Conservation (phyloP, 495 filamentous ascomycete genomes). For the Sordaria brevicollis region DNA sequence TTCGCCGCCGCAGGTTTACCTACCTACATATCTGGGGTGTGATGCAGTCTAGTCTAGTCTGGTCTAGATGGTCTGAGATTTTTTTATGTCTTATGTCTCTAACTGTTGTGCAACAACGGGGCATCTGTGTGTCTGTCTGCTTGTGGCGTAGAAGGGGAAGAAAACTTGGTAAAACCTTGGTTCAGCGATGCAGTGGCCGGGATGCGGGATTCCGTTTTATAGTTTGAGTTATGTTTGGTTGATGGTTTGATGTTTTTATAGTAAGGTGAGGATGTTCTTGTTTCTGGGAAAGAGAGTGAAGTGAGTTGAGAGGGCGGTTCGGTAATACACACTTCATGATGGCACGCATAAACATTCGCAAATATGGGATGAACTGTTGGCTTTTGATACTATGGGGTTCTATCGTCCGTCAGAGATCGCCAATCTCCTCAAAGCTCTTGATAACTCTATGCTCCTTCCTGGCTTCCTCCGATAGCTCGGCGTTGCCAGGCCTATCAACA, state of each 20-base stretch:
- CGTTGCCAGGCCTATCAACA: constrained; percentile 55
- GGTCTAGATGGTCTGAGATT: neutral
- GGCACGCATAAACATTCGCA: neutral
- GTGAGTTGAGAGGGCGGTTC: neutral
- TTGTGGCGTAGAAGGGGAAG: neutral
- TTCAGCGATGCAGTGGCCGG: neutral
- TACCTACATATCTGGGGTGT: neutral
- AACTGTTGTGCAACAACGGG: neutral
- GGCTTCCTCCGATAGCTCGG: constrained; percentile 38
- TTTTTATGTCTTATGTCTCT: neutral
- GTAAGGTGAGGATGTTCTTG: neutral
- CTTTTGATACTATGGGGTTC: neutral
- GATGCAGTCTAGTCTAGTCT: neutral
- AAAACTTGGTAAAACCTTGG: neutral
- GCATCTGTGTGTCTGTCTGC: neutral
- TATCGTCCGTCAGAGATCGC: neutral
- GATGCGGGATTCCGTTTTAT: neutral
- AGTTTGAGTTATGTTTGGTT: neutral
- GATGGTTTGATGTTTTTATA: neutral
- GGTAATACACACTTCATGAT: neutral
- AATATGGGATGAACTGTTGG: neutral
- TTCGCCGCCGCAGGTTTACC: neutral
- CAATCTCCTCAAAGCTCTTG: constrained; percentile 34
- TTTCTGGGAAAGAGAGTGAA: neutral
- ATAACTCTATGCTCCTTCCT: constrained; percentile 31